Percentiles rank a stretch among this genome's conserved stretches.
Conservation (phyloP, 495 filamentous ascomycete species). For the Tuber microsphaerosporum region DNA sequence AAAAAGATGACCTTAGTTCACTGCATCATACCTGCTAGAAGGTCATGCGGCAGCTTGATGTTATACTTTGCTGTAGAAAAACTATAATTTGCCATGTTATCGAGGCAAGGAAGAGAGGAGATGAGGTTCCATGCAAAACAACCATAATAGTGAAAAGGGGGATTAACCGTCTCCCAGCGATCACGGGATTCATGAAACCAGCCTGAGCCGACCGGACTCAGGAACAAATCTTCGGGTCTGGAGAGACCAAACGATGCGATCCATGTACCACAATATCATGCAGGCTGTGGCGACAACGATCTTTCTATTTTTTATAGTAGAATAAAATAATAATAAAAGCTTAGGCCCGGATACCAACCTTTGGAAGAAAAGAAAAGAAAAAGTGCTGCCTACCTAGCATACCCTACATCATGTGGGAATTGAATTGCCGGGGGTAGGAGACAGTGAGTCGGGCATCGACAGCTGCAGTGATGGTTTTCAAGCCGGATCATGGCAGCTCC, state of each 20-base stretch:
- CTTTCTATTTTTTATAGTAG: conserved; percentile 7
- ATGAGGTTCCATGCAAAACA: not conserved
- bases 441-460: not conserved
- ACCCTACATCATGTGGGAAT: not conserved
- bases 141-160: not conserved
- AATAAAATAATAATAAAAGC: conserved; percentile 21
- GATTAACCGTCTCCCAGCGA: conserved; percentile 24
- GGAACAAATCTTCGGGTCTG: conserved; percentile 21
- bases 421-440: not conserved
- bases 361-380: conserved; percentile 6
- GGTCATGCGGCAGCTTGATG: not conserved
- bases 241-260: conserved; percentile 4
- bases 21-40: not conserved
- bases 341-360: not conserved
- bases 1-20: not conserved
- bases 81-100: not conserved
- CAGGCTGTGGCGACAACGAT: conserved; percentile 17
- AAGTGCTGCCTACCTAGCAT: conserved; percentile 4
- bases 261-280: conserved; percentile 24
- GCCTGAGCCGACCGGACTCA: conserved; percentile 8
- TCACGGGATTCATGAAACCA: conserved; percentile 29
- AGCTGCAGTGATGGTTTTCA: not conserved
- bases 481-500: not conserved
- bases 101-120: not conserved
- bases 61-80: not conserved